Conservation (phyloP, 441 rosid species). For the Mallotus japonicus region DNA sequence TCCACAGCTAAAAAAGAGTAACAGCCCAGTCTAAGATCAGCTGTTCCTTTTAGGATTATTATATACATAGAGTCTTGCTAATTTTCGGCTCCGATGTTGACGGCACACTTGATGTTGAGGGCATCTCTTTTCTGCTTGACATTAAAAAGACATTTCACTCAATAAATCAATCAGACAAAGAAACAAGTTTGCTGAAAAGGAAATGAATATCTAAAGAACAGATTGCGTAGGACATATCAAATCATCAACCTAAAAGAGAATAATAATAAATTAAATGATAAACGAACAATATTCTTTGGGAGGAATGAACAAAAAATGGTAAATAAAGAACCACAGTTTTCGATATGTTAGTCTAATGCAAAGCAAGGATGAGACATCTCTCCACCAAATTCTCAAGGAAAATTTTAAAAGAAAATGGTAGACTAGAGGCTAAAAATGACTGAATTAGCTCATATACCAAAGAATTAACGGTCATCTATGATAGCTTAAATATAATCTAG, state of each 20-base stretch:
- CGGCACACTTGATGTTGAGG: constrained; percentile 1
- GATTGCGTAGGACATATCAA: neutral
- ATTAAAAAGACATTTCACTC: neutral
- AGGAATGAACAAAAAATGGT: neutral
- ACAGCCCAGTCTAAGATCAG: neutral
- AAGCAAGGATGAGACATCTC: neutral
- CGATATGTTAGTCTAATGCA: neutral
- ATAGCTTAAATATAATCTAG: neutral
- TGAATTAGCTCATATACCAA: neutral
- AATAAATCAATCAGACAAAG: neutral
- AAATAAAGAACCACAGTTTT: too few species aligned
- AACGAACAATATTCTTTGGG: neutral
- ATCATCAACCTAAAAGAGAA: neutral
- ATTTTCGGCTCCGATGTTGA: constrained; percentile 10
- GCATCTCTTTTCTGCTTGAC: constrained; percentile 8
- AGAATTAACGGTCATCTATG: neutral
- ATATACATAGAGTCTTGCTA: neutral
- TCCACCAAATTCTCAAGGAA: neutral
- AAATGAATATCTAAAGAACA: neutral
- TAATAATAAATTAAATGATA: neutral
- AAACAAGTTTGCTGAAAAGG: neutral
- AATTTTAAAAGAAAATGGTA: too few species aligned
- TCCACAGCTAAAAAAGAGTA: neutral
- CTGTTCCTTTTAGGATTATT: neutral
- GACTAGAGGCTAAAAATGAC: too few species aligned